These are phyloP conservation scores for Aspergillus haitiensis DNA, from an alignment of 495 filamentous ascomycete genomes.

Conservation along the genomic window DNA sequence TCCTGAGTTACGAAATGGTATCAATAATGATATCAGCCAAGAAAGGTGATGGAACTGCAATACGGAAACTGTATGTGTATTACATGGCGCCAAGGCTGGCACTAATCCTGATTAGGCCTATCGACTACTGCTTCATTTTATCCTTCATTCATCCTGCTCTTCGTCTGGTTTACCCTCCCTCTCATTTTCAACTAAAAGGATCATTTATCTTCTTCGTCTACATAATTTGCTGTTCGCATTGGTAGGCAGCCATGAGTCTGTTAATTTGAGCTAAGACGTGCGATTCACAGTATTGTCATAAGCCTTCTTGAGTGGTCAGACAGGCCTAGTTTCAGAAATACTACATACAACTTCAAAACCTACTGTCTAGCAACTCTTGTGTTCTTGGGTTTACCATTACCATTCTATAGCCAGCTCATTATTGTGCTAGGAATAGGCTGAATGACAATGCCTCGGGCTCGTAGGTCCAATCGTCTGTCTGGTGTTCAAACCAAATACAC, in stretches of 20 bases:
- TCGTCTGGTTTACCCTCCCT: neutral
- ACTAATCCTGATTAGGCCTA: conserved; percentile 9
- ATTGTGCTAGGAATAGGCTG: no score
- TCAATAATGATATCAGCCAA: no score
- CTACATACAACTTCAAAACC: neutral
- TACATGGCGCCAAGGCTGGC: conserved; percentile 9
- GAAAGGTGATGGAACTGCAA: neutral
- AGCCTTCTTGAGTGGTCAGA: no score
- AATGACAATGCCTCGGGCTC: conserved; percentile 31
- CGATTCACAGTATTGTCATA: no score
- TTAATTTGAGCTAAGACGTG: no score
- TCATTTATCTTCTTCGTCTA: no score
- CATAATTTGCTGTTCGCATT: no score
- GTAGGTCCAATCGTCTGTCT: conserved; percentile 42
- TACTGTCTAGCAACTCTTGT: no score
- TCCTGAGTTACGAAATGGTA: no score
- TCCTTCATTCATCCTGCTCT: neutral
- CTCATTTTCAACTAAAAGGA: neutral
- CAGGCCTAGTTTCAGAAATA: no score
- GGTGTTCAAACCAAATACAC: conserved; percentile 37
- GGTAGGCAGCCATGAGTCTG: no score
- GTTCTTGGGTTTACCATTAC: neutral
- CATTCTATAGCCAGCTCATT: no score
- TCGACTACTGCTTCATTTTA: conserved; percentile 1
- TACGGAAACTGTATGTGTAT: neutral